Evolutionary conservation across 768 basidiomycete species (phyloP), one percentile per base, ranked within the genome.

Genomic region (Tylopilus sp.): DNA sequence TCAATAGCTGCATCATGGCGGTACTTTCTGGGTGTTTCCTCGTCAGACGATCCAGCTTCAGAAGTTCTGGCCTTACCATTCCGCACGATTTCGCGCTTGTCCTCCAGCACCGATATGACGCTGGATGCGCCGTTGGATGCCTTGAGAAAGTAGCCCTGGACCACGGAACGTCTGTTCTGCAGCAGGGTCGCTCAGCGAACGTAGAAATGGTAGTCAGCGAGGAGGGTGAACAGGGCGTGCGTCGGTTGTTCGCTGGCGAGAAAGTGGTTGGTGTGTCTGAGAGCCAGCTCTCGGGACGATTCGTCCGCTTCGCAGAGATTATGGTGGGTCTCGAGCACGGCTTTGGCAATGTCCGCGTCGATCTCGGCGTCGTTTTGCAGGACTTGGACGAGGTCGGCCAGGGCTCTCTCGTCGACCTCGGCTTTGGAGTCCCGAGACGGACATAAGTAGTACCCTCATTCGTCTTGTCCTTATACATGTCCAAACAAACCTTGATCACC

Each of bases 111-210:
- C n/a, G n/a, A n/a, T n/a, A n/a, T n/a, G n/a, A n/a, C 74, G 46
- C 88, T 86, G 4, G 81, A 74, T 14, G 87, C 79, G 8, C 92
- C 94, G 34, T 83, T 83, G 4, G 90, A 79, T 9, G 91, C 84
- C 45, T 86, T 92, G 58, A 98, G 76, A 67, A 99, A 96, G 70
- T 94, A 92, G n/a, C 79, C 80, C 68, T 99, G 97, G 11, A 97
- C 84, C 31, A 78, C 73, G 49, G 86, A 82, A 21, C 93, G 80
- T 50, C 94, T 79, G 65, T 95, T 92, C 63, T 86, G 83, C 45
- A 98, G 76, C 17, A 98, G 75, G 7, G 89, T 82, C 45, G 86
- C 83, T 70, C 89, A 91, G 25, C 94, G 86, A 47, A 85, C 82
- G 69, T 96, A 93, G 72, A 96, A 96, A 52, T 83, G 84, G 57